A percentile compares a stretch with the other conserved stretches of the same genome.
phyloP scores from a whole-genome alignment of 768 basidiomycete genomes.

The Strobilomyces echinocephalus region DNA sequence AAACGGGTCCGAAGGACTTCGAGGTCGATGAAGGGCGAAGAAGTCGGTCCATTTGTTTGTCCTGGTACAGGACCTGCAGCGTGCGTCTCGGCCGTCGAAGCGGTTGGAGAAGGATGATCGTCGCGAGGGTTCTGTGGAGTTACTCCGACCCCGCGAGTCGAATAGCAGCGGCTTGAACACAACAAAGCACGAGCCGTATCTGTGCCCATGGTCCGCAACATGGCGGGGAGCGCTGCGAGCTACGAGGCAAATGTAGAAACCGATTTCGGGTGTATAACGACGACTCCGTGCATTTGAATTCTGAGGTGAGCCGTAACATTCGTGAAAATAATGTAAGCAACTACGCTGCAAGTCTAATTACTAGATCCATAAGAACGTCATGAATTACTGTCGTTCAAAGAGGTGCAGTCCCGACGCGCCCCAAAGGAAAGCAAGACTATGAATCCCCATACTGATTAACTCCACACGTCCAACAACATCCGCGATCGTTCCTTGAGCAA shows the following conservation, averaged over 20 bases:
- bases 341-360: constrained; percentile 16
- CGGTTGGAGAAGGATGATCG: constrained; percentile 2
- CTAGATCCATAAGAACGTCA: constrained; percentile 12
- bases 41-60: not conserved
- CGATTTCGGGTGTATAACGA: not conserved
- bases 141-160: constrained; percentile 1
- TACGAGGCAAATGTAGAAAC: not conserved
- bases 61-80: not conserved
- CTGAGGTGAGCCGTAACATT: not conserved
- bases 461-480: constrained; percentile 87
- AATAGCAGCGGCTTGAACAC: constrained; percentile 10
- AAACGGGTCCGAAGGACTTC: constrained; percentile 35
- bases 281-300: not conserved
- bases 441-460: constrained; percentile 38
- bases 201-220: constrained; percentile 17
- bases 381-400: constrained; percentile 7
- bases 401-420: not conserved
- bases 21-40: constrained; percentile 11
- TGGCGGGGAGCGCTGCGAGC: constrained; percentile 2
- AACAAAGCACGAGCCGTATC: constrained; percentile 11
- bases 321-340: constrained; percentile 8
- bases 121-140: constrained; percentile 1
- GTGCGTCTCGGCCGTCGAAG: constrained; percentile 1
- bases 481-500: constrained; percentile 90
- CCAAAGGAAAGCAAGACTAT: not conserved